These are phyloP conservation scores for Furcasterigmium furcatum DNA, from an alignment of 2,329 filamentous ascomycete species.

Conservation along the genomic window DNA sequence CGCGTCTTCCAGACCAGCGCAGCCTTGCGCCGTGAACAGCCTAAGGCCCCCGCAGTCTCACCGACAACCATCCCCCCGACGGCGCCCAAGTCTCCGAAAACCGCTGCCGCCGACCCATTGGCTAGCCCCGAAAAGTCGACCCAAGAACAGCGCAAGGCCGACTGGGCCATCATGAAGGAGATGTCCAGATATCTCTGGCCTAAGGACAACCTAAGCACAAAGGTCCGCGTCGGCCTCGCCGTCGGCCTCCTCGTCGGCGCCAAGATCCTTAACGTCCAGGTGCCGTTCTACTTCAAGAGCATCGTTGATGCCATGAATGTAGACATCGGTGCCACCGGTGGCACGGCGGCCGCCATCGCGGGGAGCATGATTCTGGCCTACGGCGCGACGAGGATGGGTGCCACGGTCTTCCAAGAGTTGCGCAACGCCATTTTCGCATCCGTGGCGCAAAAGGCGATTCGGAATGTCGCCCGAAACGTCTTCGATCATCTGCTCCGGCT, in stretches of 20 bases:
- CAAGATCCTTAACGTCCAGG: conserved; percentile 95
- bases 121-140: conserved; percentile 65
- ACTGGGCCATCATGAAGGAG: conserved; percentile 98
- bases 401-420: conserved; percentile 87
- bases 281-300: conserved; percentile 98
- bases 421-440: conserved; percentile 96
- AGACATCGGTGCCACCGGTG: conserved; percentile 82
- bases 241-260: conserved; percentile 80
- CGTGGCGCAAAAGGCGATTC: conserved; percentile 94
- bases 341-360: conserved; percentile 83
- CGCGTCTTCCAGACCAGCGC: conserved; percentile 13
- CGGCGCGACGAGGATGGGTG: conserved; percentile 81
- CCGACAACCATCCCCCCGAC: not conserved
- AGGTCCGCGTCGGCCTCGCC: conserved; percentile 82
- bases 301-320: conserved; percentile 98
- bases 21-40: conserved; percentile 6
- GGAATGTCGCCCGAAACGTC: conserved; percentile 85
- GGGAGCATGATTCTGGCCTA: conserved; percentile 94
- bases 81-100: conserved; percentile 9
- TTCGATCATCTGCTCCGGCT: conserved; percentile 86
- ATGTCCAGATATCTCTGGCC: conserved; percentile 98
- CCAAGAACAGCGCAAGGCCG: conserved; percentile 89
- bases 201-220: conserved; percentile 78
- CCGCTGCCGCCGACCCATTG: conserved; percentile 48
- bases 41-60: not conserved